Evolutionary conservation across 371 early-diverging fungal genomes (phyloP).

Genomic region (Mortierella sp.): DNA sequence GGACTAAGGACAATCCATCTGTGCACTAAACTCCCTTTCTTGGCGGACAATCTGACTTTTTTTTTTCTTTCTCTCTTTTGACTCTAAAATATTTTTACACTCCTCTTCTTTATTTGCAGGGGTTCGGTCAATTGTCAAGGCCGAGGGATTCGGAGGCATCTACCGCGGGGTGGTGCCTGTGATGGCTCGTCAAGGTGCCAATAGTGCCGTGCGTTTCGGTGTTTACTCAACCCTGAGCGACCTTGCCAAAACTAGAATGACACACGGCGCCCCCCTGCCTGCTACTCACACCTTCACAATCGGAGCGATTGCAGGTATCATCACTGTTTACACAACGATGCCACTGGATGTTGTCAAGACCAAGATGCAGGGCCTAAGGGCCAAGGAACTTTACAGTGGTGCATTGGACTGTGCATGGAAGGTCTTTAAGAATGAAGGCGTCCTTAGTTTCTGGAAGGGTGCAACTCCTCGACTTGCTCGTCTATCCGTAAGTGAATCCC

Average conservation of each 20-base stretch:
- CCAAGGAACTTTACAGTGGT: conserved; percentile 72
- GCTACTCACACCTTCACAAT: conserved; percentile 76
- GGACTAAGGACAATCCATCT: no score
- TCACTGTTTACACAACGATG: conserved; percentile 95
- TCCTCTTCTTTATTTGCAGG: conserved; percentile 23
- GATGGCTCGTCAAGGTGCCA: conserved; percentile 92
- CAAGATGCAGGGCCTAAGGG: conserved; percentile 87
- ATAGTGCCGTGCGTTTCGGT: conserved; percentile 90
- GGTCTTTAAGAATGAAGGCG: conserved; percentile 79
- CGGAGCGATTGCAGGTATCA: conserved; percentile 86
- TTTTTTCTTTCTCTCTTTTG: background rate
- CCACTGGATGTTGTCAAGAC: conserved; percentile 96
- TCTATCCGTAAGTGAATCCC: conserved; percentile 74
- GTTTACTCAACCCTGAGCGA: conserved; percentile 84
- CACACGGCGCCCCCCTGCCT: conserved; percentile 60
- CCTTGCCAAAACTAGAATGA: conserved; percentile 55
- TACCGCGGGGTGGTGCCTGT: conserved; percentile 92
- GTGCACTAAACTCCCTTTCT: no score
- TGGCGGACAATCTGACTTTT: no score
- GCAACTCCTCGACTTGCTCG: conserved; percentile 91
- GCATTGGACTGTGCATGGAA: conserved; percentile 79
- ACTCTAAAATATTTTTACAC: background rate
- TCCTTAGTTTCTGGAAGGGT: conserved; percentile 90
- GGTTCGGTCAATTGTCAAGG: conserved; percentile 66
- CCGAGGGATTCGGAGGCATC: conserved; percentile 86